Evolutionary conservation across 2,329 filamentous ascomycete genomes (phyloP).

Genomic region (Drechslerella coelobrocha): DNA sequence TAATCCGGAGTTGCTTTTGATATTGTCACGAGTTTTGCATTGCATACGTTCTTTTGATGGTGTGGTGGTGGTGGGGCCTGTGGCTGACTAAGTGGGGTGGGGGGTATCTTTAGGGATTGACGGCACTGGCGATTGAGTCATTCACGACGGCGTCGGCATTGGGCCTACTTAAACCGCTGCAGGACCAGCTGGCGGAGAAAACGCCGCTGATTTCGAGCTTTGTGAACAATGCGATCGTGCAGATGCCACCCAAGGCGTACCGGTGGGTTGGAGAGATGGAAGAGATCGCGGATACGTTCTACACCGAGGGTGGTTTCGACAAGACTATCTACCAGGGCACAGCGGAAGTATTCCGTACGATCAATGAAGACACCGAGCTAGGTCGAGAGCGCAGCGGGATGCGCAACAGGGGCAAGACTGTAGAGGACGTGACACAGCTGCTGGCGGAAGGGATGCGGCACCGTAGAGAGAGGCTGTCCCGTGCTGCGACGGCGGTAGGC

Average conservation of each 20-base stretch:
- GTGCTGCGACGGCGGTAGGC: constrained; percentile 31
- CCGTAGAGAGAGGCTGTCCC: constrained; percentile 46
- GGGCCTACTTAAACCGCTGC: constrained; percentile 68
- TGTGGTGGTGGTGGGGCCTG: not conserved
- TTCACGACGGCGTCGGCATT: constrained; percentile 72
- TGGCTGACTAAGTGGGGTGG: not conserved
- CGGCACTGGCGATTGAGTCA: constrained; percentile 72
- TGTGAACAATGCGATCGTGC: constrained; percentile 64
- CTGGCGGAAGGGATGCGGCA: constrained; percentile 49
- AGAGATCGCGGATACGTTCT: constrained; percentile 73
- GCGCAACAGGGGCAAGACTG: constrained; percentile 45
- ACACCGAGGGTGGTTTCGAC: constrained; percentile 65
- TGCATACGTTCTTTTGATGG: constrained; percentile 2
- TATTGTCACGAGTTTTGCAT: too few relatives aligned
- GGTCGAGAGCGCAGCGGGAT: constrained; percentile 43
- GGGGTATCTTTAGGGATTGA: constrained; percentile 62
- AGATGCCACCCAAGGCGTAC: constrained; percentile 77
- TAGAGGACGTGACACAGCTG: constrained; percentile 44
- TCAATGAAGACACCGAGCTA: constrained; percentile 46
- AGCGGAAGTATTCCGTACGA: constrained; percentile 46
- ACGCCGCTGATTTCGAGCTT: constrained; percentile 62
- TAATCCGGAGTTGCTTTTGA: too few relatives aligned
- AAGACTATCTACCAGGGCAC: constrained; percentile 38
- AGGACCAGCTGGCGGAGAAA: constrained; percentile 64
- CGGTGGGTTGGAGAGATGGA: constrained; percentile 80